Evolutionary conservation across 306 rosid species (phyloP).

Genomic region (Lathyrus sativus): DNA sequence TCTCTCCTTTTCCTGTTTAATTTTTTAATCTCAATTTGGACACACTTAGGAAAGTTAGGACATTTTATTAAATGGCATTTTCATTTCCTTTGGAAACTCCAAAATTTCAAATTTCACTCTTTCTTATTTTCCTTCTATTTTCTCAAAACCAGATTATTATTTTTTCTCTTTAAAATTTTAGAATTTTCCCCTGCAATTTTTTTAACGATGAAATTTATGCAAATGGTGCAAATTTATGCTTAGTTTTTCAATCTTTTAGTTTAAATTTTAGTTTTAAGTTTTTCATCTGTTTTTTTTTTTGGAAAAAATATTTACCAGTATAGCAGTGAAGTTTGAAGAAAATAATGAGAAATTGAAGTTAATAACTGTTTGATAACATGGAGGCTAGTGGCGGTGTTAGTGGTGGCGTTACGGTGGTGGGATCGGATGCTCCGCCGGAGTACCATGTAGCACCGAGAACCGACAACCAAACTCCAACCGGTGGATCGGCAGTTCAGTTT

Average conservation of each 20-base stretch:
- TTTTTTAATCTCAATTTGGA: conserved; percentile 72
- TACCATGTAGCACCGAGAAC: conserved; percentile 88
- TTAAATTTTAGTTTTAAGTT: conserved; percentile 24
- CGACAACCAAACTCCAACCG: conserved; percentile 53
- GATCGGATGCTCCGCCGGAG: conserved; percentile 96
- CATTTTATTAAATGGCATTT: conserved; percentile 57
- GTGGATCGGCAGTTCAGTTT: conserved; percentile 54
- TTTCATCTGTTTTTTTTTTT: conserved; percentile 9
- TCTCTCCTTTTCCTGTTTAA: conserved; percentile 41
- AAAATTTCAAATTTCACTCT: conserved; percentile 46
- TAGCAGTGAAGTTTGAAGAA: conserved; percentile 34
- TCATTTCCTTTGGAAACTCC: conserved; percentile 53
- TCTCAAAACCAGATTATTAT: conserved; percentile 35
- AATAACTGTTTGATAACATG: conserved; percentile 53
- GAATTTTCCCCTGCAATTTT: conserved; percentile 35
- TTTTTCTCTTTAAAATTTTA: conserved; percentile 28
- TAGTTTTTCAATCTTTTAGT: conserved; percentile 31
- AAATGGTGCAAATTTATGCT: conserved; percentile 32
- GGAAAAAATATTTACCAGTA: not conserved
- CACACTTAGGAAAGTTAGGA: conserved; percentile 68
- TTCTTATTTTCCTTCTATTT: conserved; percentile 26
- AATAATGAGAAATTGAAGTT: conserved; percentile 22
- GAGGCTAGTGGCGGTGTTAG: conserved; percentile 79
- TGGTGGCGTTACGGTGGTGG: conserved; percentile 95
- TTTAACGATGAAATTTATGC: conserved; percentile 24